Evolutionary conservation across 768 basidiomycete species (phyloP).

Genomic region (Lactarius tabidus): DNA sequence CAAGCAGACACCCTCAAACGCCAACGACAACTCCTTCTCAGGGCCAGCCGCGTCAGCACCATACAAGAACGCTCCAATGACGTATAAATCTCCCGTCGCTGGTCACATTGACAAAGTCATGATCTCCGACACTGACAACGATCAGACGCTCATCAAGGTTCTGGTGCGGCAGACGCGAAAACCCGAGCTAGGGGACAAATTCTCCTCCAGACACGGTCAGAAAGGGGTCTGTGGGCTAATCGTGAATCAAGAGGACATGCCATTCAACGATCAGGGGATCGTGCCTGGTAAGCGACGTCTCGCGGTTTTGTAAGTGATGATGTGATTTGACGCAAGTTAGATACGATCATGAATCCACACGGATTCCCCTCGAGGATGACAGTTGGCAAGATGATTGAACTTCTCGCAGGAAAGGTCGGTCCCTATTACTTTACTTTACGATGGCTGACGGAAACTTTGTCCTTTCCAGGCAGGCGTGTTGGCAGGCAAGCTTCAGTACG

Average conservation of each 20-base stretch:
- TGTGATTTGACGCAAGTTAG: slow-evolving; percentile 38
- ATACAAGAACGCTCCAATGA: slow-evolving; percentile 90
- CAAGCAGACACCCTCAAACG: slow-evolving; percentile 93
- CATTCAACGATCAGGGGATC: slow-evolving; percentile 97
- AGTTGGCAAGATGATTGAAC: slow-evolving; percentile 99
- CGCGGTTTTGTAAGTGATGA: slow-evolving; percentile 7
- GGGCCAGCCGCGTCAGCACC: slow-evolving; percentile 79
- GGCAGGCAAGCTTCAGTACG: slow-evolving; percentile 84
- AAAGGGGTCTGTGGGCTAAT: slow-evolving; percentile 99
- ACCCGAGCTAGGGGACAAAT: slow-evolving; percentile 97
- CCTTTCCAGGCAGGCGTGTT: slow-evolving; percentile 77
- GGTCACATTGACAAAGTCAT: slow-evolving; percentile 97
- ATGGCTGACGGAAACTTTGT: not conserved
- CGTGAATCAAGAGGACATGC: slow-evolving; percentile 98
- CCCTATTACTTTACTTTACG: slow-evolving; percentile 1
- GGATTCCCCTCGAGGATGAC: slow-evolving; percentile 99
- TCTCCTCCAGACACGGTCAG: slow-evolving; percentile 96
- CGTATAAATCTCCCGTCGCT: slow-evolving; percentile 90
- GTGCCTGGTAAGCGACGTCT: slow-evolving; percentile 60
- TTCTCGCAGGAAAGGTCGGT: slow-evolving; percentile 86
- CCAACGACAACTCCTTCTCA: slow-evolving; percentile 86
- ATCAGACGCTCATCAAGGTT: slow-evolving; percentile 95
- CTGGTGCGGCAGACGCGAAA: slow-evolving; percentile 94
- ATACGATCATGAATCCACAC: slow-evolving; percentile 99
- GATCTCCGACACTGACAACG: slow-evolving; percentile 94